Evolutionary conservation across 2,329 filamentous ascomycete genomes (phyloP), one percentile per base, ranked within the genome.

Genomic region (Sporothrix pseudoabietina): DNA sequence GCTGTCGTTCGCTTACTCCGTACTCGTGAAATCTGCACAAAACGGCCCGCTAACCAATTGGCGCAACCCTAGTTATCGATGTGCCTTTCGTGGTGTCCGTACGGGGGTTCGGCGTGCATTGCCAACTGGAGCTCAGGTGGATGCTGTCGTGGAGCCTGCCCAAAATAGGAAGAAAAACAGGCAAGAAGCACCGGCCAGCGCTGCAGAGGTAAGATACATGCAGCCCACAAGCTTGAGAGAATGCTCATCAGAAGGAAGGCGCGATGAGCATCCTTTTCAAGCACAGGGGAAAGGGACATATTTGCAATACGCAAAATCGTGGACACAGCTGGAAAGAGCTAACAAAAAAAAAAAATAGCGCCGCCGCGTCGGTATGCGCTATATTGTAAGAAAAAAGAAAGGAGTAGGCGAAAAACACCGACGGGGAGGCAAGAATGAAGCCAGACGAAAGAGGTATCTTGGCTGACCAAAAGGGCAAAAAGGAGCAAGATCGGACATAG

Each of bases 391-490:
- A 68, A 68, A 19, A 19, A 35, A 41, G 49, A 57, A 39, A 35
- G 44, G 41, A 71, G 39, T 26, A 66, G 61, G 5, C 32, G 59
- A 65, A 69, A 69, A 47, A 44, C 9, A 72, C 55, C 32, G 66
- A 69, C 30, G 39, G 54, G 54, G 71, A 72, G 71, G 47, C 68
- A 71, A 66, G 61, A 57, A 72, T 39, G 55, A 19, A 72, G 32
- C 26, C 55, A 26, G 39, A 26, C n/a, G 32, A 39, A 65, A 35
- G 44, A 70, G 52, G 68, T 44, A 41, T 70, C 32, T 70, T 70
- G 14, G 68, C 68, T 57, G 49, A 70, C 47, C 22, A 66, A 68
- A 74, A 66, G 68, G 65, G 59, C 54, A 66, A 73, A 73, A 71
- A 71, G 41, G 63, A 69, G 39, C 26, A 32, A 32, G 52, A 44